Evolutionary conservation across 1,284 basidiomycete species (phyloP), one percentile per base, ranked within the genome.

Genomic region (Leccinum pachyderme): DNA sequence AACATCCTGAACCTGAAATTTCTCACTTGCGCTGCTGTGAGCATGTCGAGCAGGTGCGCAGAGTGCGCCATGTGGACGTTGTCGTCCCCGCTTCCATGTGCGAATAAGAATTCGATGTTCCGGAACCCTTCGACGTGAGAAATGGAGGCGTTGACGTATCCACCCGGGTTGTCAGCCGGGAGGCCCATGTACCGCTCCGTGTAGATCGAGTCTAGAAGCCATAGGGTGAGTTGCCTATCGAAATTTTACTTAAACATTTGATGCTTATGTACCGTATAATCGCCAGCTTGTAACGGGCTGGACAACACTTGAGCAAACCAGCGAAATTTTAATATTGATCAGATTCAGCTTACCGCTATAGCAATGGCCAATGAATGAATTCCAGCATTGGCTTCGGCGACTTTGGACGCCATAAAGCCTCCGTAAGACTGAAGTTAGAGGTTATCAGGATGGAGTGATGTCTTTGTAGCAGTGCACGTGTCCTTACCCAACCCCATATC

Each of bases 171-270:
- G 13, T 81, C 74, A 12, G 76, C 68, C 0, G 93, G 94, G 27
- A 89, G 80, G 63, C 88, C 87, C 93, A 98, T 95, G 77, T 98
- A 98, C n/a, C 96, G 86, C 67, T 98, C 95, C 2, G 96, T 98
- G 71, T 95, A 94, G 52, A 95, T 86, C 6, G 91, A 88, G 73
- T 91, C 90, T 91, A 65, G n/a, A 35, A 29, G 43, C 11, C n/a
- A 2, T 22, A 35, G 58, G 28, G 46, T 55, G 53, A 47, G 55
- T 47, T 11, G 60, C 47, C 32, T 41, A 18, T 41, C 50, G 45
- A 29, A 11, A 2, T 12, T 28, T 29, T 24, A 8, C 32, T 13
- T 44, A 47, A 66, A 68, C 9, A 6, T 59, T 63, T 61, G 62
- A 13, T 32, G 43, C 80, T 75, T 64, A 18, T 18, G 18, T 18